phyloP scores from a whole-genome alignment of 345 rosid species.

The Dipteronia sinensis region DNA sequence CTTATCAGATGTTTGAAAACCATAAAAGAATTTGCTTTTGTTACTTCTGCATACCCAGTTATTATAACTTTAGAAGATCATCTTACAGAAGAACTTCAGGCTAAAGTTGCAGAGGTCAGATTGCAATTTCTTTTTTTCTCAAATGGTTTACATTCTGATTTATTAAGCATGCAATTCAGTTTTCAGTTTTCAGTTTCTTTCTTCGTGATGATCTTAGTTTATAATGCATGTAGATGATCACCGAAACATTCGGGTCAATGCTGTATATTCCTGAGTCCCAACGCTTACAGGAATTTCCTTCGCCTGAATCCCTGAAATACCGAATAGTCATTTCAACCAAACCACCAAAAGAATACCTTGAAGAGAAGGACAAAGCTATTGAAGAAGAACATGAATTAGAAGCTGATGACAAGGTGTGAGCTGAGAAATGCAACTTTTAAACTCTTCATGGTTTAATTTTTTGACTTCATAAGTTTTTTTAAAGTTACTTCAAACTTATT shows the following conservation, averaged over 20 bases:
- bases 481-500: background rate
- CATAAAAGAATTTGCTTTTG: slow-evolving; percentile 76
- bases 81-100: slow-evolving; percentile 87
- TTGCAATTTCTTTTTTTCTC: background rate
- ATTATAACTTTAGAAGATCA: slow-evolving; percentile 95
- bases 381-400: slow-evolving; percentile 47
- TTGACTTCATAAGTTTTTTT: background rate
- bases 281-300: slow-evolving; percentile 69
- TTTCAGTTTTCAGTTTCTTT: slow-evolving; percentile 17
- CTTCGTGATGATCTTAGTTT: background rate
- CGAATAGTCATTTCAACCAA: slow-evolving; percentile 90
- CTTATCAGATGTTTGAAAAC: slow-evolving; percentile 75
- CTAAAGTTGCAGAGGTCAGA: slow-evolving; percentile 83
- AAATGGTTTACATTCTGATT: background rate
- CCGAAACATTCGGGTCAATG: slow-evolving; percentile 67
- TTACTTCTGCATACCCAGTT: slow-evolving; percentile 78
- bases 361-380: slow-evolving; percentile 46
- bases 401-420: slow-evolving; percentile 46
- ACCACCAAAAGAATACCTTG: slow-evolving; percentile 87
- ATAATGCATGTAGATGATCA: slow-evolving; percentile 55
- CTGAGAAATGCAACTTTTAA: background rate
- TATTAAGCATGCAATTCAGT: background rate
- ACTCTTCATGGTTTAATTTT: background rate
- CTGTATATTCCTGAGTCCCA: slow-evolving; percentile 68
- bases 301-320: slow-evolving; percentile 71